Base-by-base conservation (phyloP, 2,329 filamentous ascomycete species). In the Trichoderma koningiopsis region DNA sequence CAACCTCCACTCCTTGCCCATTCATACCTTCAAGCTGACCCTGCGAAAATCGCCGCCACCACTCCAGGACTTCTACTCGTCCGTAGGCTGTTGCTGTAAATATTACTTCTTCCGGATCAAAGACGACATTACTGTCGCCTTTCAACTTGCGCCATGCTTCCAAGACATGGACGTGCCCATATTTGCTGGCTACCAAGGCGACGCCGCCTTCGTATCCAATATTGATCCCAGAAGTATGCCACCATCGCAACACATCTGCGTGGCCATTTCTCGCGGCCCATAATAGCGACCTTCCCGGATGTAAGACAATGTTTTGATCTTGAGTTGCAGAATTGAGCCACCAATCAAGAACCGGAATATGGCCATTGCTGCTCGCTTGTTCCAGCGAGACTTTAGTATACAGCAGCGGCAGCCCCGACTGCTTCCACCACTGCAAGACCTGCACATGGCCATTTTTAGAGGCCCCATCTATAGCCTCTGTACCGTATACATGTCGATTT, bases 361-460 rank as follows among this genome's bases (percentile, higher is more conserved):
- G 92, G 8, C 94, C 94, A 75, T 93, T 91, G 4, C 90, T 90
- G 70, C 91, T 95, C 35, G 95, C 94, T 75, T 94, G 91, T 79
- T 97, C 95, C 22, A 98, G 86, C 0, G 95, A 93, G 5, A 89
- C 86, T 77, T 97, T 93, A 13, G 92, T 97, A 79, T 96, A 97
- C 73, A 92, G 91, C 24, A 97, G 84, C 2, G 90, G 88, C 1
- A 97, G 84, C 0, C 91, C 92, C 0, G 87, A 88, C 8, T 91
- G 93, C 27, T 91, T 86, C 95, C 95, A 98, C 92, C 93, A 97
- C 75, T 97, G 92, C 1, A 98, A 85, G 0, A 97, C 90, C 72
- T 92, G 88, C 16, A 96, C 87, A 74, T 94, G 96, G 5, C 95
- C 94, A 69, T 93, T 91, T 66, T 91, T 90, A 1, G 92, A 96